A percentile compares a stretch with the other conserved stretches of the same genome.
Evolutionary conservation across 768 basidiomycete species (phyloP).

Genomic region (Ephemerocybe angulata): DNA sequence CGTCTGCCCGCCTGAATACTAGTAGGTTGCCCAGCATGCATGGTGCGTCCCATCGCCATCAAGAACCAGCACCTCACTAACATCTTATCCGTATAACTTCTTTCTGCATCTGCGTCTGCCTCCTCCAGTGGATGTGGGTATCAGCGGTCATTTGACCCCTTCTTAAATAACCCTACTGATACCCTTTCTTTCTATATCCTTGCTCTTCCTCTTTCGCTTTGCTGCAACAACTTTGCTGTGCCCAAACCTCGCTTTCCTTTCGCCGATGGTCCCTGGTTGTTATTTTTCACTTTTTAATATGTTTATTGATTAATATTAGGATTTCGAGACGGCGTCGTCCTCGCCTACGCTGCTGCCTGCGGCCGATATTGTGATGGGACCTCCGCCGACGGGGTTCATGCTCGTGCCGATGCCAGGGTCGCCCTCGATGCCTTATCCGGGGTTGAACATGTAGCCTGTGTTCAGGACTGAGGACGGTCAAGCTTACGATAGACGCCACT

Average conservation of each 20-base stretch:
- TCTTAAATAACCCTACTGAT: conserved; percentile 14
- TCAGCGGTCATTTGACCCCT: conserved; percentile 30
- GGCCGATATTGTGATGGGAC: not conserved
- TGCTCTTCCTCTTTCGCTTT: too few relatives aligned
- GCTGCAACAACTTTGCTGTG: too few relatives aligned
- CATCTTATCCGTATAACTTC: not conserved
- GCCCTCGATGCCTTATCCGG: not conserved
- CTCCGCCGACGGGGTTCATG: not conserved
- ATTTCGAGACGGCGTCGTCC: conserved; percentile 5
- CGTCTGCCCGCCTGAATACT: conserved; percentile 74
- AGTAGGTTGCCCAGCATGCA: conserved; percentile 85
- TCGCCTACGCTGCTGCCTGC: not conserved
- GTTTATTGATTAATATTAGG: conserved; percentile 5
- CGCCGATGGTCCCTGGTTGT: not conserved
- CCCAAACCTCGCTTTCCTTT: not conserved
- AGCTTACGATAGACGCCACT: too few relatives aligned
- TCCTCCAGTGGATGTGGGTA: conserved; percentile 40
- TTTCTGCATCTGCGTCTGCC: not conserved
- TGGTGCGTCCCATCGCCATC: conserved; percentile 35
- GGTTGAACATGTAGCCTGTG: not conserved
- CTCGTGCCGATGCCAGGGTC: not conserved
- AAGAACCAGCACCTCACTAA: not conserved
- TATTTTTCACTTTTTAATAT: not conserved
- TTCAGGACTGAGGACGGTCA: too few relatives aligned
- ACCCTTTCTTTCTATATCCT: not conserved